Evolutionary conservation across 2,329 filamentous ascomycete genomes (phyloP).

Genomic region (Talaromyces verruculosus): DNA sequence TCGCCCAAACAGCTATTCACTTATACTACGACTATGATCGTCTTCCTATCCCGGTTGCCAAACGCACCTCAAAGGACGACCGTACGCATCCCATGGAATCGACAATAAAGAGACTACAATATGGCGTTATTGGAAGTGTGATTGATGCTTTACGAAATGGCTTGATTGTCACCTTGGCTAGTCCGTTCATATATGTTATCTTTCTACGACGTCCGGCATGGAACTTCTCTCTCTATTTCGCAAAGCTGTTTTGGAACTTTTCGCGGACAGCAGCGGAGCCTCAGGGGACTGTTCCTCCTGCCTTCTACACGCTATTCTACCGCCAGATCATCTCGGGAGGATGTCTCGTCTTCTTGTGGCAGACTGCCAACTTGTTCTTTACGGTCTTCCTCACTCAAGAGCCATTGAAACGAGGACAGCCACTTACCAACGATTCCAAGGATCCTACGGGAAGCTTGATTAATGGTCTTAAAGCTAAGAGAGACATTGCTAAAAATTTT

Average conservation of each 20-base stretch:
- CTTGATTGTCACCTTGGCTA: conserved; percentile 47
- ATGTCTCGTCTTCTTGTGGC: conserved; percentile 71
- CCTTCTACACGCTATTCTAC: conserved; percentile 56
- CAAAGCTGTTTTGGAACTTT: conserved; percentile 72
- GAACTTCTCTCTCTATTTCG: conserved; percentile 67
- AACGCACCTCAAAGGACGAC: conserved; percentile 36
- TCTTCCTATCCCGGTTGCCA: conserved; percentile 54
- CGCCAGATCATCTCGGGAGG: conserved; percentile 63
- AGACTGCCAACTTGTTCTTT: conserved; percentile 73
- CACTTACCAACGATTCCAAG: conserved; percentile 79
- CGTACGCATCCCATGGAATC: conserved; percentile 39
- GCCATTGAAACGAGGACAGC: conserved; percentile 79
- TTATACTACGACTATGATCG: conserved; percentile 72
- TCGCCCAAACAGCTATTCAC: conserved; percentile 69
- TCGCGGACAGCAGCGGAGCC: conserved; percentile 66
- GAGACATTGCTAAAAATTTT: conserved; percentile 73
- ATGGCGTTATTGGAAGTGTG: conserved; percentile 33
- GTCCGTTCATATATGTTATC: conserved; percentile 61
- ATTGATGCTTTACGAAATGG: conserved; percentile 35
- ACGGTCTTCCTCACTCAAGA: conserved; percentile 75
- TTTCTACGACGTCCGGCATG: conserved; percentile 65
- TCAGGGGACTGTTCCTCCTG: conserved; percentile 57
- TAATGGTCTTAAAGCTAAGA: conserved; percentile 79
- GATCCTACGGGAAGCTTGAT: conserved; percentile 89
- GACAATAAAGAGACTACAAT: conserved; percentile 42